Evolutionary conservation across 371 early-diverging fungal genomes (phyloP), one percentile per base, ranked within the genome.

Genomic region (Syncephalastrum contaminatum): DNA sequence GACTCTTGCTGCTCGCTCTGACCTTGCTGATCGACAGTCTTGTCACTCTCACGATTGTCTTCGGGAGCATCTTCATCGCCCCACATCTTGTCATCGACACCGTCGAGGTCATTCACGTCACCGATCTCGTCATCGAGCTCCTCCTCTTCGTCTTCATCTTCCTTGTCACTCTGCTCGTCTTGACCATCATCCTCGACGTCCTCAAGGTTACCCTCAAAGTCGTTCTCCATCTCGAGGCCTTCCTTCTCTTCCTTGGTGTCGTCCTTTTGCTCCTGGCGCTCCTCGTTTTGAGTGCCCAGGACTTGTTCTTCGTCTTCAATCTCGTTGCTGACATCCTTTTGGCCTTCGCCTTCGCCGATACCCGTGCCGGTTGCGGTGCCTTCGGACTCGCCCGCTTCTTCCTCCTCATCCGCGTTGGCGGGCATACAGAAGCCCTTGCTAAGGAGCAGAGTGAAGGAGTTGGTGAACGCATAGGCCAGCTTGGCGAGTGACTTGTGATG

Each of bases 21-120:
- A 1, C 73, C 65, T 27, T 83, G 77, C 52, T 81, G 77, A 46
- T 87, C 82, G 46, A 75, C 80, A 30, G 78, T 81, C 64, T 86
- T 83, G 55, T 84, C 78, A 49, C 75, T 77, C 43, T 88, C 86
- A 21, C 86, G 78, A 50, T 84, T 80, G 47, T 86, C 83, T n/a
- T 87, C 81, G 21, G 88, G 87, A 16, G 82, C 83, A 36, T 91
- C 88, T 24, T 93, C 88, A 59, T 92, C 95, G 40, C 88, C 90
- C 99, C 99, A 98, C 85, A 98, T 84, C 81, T 95, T 94, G 60
- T 97, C 96, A 62, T 98, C 99, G 19, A 98, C 87, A 3, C 90
- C 91, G 53, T 95, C 90, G 58, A 92, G 86, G 27, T 87, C 84
- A 59, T 94, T 95, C 2, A 94, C 83, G 52, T 96, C 88, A 20